These are phyloP conservation scores for Salix udensis DNA, from an alignment of 345 rosid species.

Conservation along the genomic window DNA sequence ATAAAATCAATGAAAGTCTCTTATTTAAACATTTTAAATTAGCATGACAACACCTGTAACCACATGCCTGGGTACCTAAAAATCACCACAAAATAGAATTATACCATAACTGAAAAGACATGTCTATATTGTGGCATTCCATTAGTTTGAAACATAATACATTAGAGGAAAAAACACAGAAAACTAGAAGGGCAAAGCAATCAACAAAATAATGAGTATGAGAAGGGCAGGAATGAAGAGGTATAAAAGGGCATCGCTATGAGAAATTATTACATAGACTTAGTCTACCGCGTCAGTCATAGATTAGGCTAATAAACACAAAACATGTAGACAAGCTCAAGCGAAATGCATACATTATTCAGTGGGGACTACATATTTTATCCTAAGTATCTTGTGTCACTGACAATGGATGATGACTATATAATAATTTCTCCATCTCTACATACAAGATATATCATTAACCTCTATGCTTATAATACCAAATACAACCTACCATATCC, in stretches of 20 bases:
- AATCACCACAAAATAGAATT: not conserved
- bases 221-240: not conserved
- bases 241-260: not conserved
- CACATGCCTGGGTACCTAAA: not conserved
- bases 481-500: slow-evolving; percentile 58
- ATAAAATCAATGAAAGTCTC: slow-evolving; percentile 42
- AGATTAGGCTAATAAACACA: not conserved
- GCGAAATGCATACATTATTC: too few species aligned
- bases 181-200: not conserved
- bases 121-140: not conserved
- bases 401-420: too few species aligned
- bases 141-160: not conserved
- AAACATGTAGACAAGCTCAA: not conserved
- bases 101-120: not conserved
- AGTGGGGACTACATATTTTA: too few species aligned
- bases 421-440: not conserved
- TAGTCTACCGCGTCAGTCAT: too few species aligned
- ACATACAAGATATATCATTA: not conserved
- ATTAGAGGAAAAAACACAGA: not conserved
- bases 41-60: not conserved
- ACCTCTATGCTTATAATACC: not conserved
- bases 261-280: too few species aligned
- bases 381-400: too few species aligned
- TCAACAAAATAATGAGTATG: not conserved
- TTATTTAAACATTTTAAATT: slow-evolving; percentile 17